Base-by-base conservation (phyloP, 1,139 yeast genomes). In the Trichomonascaceae sp. region DNA sequence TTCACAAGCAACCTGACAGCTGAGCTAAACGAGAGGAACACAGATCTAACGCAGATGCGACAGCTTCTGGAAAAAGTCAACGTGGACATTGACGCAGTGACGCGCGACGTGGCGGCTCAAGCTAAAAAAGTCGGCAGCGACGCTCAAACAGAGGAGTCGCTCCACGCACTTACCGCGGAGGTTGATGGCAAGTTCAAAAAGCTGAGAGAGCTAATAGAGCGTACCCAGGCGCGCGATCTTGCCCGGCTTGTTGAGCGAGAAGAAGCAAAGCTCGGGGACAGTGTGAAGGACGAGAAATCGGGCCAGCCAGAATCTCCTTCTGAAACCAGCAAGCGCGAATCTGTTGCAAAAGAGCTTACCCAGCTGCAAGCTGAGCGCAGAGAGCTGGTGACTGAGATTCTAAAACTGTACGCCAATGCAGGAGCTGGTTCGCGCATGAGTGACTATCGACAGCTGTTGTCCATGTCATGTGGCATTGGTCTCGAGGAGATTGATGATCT, bases 401-500 rank as follows among this genome's bases (percentile, higher is more conserved):
- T 72, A 16, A 59, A 56, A 28, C 52, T 66, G 27, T 65, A 67
- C 46, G 69, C 74, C 8, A 52, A 54, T 9, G 64, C 65, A 4
- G 63, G 64, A 4, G 59, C 59, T 14, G 62, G 63, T 3, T 71
- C 64, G 32, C 81, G 79, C 54, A 75, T 85, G 71, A 72, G 75
- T 52, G 79, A 82, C 50, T 87, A 85, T 60, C 69, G 93, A 44
- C 74, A 74, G 48, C 65, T 89, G 43, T 76, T 89, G 31, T 76
- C 94, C 34, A 68, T 76, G 41, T 78, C 92, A 39, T 84, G 96
- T 47, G 93, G 84, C 3, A 67, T 84, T 39, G 72, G 74, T 37
- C 67, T 76, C 22, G 93, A 81, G 39, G 89, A 80, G 43, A 77
- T 87, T 39, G 94, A 84, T 49, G 72, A 76, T n/a, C 56, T 74